Conservation (phyloP, 768 basidiomycete species). For the Kondoa subrosea region DNA sequence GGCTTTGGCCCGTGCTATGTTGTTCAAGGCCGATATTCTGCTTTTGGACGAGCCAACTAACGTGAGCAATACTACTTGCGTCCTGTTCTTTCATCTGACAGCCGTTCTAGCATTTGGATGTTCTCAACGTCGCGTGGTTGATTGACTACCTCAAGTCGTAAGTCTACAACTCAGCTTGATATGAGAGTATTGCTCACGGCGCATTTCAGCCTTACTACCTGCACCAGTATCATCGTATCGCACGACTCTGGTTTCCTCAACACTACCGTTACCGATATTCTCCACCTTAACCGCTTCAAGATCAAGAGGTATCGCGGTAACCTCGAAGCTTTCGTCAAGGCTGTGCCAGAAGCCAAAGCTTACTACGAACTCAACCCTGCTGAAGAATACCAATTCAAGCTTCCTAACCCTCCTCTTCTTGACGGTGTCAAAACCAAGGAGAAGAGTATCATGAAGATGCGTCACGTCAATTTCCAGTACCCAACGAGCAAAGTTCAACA, state of each 20-base stretch:
- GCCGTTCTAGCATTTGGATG: constrained; percentile 41
- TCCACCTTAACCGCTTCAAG: constrained; percentile 64
- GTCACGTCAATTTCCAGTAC: constrained; percentile 83
- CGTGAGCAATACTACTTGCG: constrained; percentile 34
- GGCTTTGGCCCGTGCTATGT: constrained; percentile 86
- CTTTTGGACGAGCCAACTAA: constrained; percentile 71
- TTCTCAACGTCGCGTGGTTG: constrained; percentile 74
- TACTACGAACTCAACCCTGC: constrained; percentile 83
- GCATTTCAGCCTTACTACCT: constrained; percentile 40
- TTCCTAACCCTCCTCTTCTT: constrained; percentile 84
- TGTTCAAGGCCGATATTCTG: constrained; percentile 59
- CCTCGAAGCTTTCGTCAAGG: constrained; percentile 71
- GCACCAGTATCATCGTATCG: constrained; percentile 85
- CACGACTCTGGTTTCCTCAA: constrained; percentile 97
- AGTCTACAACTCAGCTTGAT: background rate
- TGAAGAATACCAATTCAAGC: constrained; percentile 60
- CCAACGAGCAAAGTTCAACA: constrained; percentile 68
- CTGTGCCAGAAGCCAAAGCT: constrained; percentile 83
- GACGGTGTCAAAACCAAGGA: constrained; percentile 57
- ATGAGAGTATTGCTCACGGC: background rate
- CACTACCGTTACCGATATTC: constrained; percentile 85
- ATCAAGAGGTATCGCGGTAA: constrained; percentile 83
- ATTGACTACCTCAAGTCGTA: constrained; percentile 44
- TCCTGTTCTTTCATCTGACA: constrained; percentile 39
- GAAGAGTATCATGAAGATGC: constrained; percentile 66